Conservation (phyloP, 768 basidiomycete genomes). For the Tylopilus plumbeoviolaceoides region DNA sequence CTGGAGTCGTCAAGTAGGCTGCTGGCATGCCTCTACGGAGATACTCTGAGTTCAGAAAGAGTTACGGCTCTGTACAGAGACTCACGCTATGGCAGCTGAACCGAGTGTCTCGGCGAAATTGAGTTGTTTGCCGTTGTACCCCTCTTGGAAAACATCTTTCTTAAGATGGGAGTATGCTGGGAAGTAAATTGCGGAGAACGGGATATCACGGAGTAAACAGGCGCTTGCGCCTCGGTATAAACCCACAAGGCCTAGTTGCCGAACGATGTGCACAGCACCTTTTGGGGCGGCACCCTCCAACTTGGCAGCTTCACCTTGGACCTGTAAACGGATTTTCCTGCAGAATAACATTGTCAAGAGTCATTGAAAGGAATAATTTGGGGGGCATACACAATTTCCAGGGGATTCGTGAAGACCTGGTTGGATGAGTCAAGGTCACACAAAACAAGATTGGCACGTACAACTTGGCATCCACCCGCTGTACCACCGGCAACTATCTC, state of each 20-base stretch:
- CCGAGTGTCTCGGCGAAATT: constrained; percentile 86
- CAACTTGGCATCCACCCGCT: constrained; percentile 98
- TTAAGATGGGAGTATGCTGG: constrained; percentile 86
- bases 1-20: constrained; percentile 88
- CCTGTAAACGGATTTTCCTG: constrained; percentile 89
- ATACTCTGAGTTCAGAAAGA: constrained; percentile 26
- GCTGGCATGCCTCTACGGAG: constrained; percentile 90
- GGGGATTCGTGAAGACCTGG: constrained; percentile 94
- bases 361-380: not conserved
- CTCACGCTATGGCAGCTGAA: constrained; percentile 79
- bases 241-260: constrained; percentile 87
- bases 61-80: constrained; percentile 20
- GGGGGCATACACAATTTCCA: constrained; percentile 82
- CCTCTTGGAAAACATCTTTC: constrained; percentile 93
- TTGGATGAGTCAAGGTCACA: constrained; percentile 14
- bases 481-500: constrained; percentile 88
- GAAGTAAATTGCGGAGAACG: constrained; percentile 94
- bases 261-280: constrained; percentile 90
- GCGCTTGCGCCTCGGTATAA: constrained; percentile 92
- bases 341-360: not conserved
- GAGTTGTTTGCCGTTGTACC: constrained; percentile 90
- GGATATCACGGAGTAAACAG: constrained; percentile 92
- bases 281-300: constrained; percentile 74
- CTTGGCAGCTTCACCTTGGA: constrained; percentile 95
- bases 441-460: constrained; percentile 40